phyloP scores from a whole-genome alignment of 441 rosid species.

The Bruguiera hainesii region DNA sequence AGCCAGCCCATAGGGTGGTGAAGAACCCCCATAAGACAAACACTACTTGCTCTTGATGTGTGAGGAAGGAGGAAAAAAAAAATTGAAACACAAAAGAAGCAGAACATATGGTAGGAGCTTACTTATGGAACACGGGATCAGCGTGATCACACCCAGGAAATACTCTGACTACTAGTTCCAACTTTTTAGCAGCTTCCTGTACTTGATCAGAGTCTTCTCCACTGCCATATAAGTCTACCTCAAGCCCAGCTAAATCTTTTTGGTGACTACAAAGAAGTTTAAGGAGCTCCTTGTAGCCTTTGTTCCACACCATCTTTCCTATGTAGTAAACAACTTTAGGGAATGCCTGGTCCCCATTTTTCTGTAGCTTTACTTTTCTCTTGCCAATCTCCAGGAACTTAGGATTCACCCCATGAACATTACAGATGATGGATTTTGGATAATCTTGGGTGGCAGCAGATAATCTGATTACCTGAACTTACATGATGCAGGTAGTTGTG shows the following conservation, averaged over 20 bases:
- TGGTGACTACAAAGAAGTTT: slow-evolving; percentile 65
- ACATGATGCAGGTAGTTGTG: slow-evolving; percentile 13
- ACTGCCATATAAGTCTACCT: slow-evolving; percentile 78
- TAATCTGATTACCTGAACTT: slow-evolving; percentile 78
- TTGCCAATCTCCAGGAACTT: slow-evolving; percentile 84
- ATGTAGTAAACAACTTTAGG: slow-evolving; percentile 77
- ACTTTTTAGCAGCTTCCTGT: slow-evolving; percentile 56
- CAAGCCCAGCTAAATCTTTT: slow-evolving; percentile 64
- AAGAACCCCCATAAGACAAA: too few relatives aligned
- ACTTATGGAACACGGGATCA: slow-evolving; percentile 83
- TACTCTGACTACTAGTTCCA: slow-evolving; percentile 60
- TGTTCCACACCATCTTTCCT: slow-evolving; percentile 96
- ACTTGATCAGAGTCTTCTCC: slow-evolving; percentile 86
- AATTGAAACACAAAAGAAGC: not conserved
- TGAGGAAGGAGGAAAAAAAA: not conserved
- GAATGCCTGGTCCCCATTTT: slow-evolving; percentile 49
- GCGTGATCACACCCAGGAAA: slow-evolving; percentile 87
- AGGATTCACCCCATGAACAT: slow-evolving; percentile 96
- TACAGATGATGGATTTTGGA: slow-evolving; percentile 69
- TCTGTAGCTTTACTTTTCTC: slow-evolving; percentile 58
- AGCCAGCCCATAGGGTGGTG: too few relatives aligned
- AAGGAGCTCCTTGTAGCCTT: slow-evolving; percentile 91
- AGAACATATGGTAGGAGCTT: slow-evolving; percentile 31
- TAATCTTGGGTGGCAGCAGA: slow-evolving; percentile 96
- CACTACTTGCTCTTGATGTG: too few relatives aligned